Conservation (phyloP, 495 filamentous ascomycete species). For the Tuber calosporum region DNA sequence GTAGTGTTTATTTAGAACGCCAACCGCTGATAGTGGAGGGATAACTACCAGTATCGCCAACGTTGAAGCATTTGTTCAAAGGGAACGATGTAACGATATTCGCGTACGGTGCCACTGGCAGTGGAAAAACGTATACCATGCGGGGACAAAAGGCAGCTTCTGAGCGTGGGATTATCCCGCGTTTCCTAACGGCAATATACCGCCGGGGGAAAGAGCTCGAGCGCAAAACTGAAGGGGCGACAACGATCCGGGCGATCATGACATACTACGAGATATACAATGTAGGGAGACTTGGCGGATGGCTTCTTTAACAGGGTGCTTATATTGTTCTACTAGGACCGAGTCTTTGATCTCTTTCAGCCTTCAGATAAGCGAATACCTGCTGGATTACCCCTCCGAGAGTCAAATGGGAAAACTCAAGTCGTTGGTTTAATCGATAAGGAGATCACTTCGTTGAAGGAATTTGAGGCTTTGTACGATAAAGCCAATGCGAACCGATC, state of each 20-base stretch:
- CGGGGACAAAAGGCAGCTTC: slow-evolving; percentile 81
- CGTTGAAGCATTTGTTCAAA: slow-evolving; percentile 85
- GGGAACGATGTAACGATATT: slow-evolving; percentile 92
- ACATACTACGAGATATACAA: slow-evolving; percentile 99
- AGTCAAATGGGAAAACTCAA: slow-evolving; percentile 83
- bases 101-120: slow-evolving; percentile 91
- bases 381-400: slow-evolving; percentile 78
- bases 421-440: slow-evolving; percentile 87
- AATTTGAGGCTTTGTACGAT: slow-evolving; percentile 88
- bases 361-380: slow-evolving; percentile 80
- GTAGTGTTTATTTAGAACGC: slow-evolving; percentile 5
- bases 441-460: slow-evolving; percentile 75
- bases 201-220: slow-evolving; percentile 75
- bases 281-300: slow-evolving; percentile 6
- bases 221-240: slow-evolving; percentile 71
- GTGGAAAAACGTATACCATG: slow-evolving; percentile 98
- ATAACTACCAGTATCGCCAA: slow-evolving; percentile 54
- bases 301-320: not conserved
- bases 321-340: slow-evolving; percentile 48
- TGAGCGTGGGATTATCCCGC: slow-evolving; percentile 84
- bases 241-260: slow-evolving; percentile 66
- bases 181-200: slow-evolving; percentile 80
- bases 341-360: slow-evolving; percentile 89
- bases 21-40: not conserved
- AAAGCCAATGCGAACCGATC: slow-evolving; percentile 89